phyloP scores from a whole-genome alignment of 75 land plant species.

The Picea glauca region DNA sequence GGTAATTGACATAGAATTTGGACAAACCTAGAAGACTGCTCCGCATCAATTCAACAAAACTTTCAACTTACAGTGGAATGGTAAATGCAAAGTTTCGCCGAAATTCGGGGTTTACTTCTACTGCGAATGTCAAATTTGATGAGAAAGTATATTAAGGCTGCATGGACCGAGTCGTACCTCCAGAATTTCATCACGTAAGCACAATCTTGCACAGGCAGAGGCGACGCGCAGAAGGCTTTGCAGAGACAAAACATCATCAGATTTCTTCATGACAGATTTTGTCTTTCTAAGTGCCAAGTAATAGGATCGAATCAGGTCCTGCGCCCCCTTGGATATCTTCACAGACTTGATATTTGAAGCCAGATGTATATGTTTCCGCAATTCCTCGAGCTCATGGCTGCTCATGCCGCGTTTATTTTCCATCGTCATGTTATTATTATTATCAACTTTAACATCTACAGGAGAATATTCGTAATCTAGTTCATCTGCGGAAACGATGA shows the following conservation, averaged over 20 bases:
- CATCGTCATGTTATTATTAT: slow-evolving; percentile 3
- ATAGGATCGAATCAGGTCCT: slow-evolving; percentile 8
- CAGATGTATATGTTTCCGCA: slow-evolving; percentile 9
- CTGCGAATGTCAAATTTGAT: no score
- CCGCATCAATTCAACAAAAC: background rate
- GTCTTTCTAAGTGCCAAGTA: slow-evolving; percentile 18
- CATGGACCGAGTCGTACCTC: slow-evolving; percentile 13
- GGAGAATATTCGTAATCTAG: background rate
- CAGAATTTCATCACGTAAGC: slow-evolving; percentile 14
- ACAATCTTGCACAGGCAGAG: slow-evolving; percentile 23
- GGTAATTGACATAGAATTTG: no score
- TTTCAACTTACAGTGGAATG: background rate
- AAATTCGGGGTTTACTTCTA: no score
- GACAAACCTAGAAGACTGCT: background rate
- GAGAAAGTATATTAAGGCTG: background rate
- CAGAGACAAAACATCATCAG: slow-evolving; percentile 14
- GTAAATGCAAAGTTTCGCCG: no score
- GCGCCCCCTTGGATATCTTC: slow-evolving; percentile 9
- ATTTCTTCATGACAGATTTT: background rate
- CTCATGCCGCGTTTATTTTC: background rate
- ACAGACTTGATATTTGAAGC: slow-evolving; percentile 18
- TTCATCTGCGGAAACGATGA: slow-evolving; percentile 9
- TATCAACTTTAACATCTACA: background rate
- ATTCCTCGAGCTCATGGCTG: background rate
- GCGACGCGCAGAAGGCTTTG: slow-evolving; percentile 19